phyloP scores from a whole-genome alignment of 345 rosid genomes.

The Turnera subulata region DNA sequence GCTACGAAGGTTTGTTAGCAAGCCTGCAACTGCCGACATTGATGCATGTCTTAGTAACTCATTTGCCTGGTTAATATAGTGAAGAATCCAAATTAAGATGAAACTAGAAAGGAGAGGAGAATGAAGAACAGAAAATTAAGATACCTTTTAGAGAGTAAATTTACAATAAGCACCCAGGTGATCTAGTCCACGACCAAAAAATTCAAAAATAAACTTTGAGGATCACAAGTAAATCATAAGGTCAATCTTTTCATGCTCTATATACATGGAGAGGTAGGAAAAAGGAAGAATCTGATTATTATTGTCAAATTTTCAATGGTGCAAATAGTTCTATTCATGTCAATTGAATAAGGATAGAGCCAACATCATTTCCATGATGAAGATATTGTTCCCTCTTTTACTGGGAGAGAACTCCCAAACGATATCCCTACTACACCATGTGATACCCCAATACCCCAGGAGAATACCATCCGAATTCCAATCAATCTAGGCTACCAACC shows the following conservation, averaged over 20 bases:
- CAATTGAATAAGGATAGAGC: neutral
- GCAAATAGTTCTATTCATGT: neutral
- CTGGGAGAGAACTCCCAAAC: neutral
- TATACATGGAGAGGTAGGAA: no score
- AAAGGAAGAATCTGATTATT: neutral
- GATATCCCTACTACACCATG: no score
- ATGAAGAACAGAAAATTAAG: neutral
- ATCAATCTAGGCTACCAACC: neutral
- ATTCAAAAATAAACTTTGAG: no score
- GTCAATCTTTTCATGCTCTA: no score
- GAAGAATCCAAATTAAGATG: neutral
- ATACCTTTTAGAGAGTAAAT: no score
- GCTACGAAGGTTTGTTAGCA: constrained; percentile 69
- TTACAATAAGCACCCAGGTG: no score
- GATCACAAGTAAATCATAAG: no score
- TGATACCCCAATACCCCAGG: no score
- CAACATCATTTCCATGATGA: neutral
- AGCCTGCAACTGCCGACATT: constrained; percentile 50
- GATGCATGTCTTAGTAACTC: constrained; percentile 70
- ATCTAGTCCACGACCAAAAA: no score
- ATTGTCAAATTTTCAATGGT: neutral
- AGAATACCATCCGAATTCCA: neutral
- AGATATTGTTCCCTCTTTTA: no score
- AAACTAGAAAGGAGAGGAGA: neutral
- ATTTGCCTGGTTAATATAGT: constrained; percentile 45